Evolutionary conservation across 2,329 filamentous ascomycete species (phyloP).

Genomic region (Cadophora luteo-olivacea): DNA sequence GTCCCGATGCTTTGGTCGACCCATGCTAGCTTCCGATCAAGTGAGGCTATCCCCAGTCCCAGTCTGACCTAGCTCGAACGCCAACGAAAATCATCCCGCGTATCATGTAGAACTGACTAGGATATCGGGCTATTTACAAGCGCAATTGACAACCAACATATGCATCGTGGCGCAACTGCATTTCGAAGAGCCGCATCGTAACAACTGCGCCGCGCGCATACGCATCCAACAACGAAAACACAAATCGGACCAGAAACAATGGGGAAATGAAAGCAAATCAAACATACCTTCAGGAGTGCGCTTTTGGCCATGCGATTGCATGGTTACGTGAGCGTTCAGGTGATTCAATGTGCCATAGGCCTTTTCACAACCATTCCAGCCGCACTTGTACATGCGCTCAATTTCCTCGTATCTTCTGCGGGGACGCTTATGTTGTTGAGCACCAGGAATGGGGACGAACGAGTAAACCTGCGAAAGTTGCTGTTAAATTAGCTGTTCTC

Average conservation of each 20-base stretch:
- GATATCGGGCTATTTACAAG: conserved; percentile 30
- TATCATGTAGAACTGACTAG: conserved; percentile 24
- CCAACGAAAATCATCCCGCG: conserved; percentile 47
- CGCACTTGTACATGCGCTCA: conserved; percentile 99
- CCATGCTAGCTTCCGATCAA: conserved; percentile 51
- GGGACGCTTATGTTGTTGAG: conserved; percentile 96
- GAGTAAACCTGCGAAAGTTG: conserved; percentile 85
- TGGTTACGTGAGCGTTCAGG: conserved; percentile 96
- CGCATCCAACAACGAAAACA: neutral
- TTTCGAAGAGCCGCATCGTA: conserved; percentile 1
- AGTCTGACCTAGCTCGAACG: conserved; percentile 55
- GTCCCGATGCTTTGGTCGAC: conserved; percentile 44
- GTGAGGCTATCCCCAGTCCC: conserved; percentile 51
- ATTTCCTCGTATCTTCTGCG: conserved; percentile 96
- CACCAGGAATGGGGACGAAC: conserved; percentile 95
- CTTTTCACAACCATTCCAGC: conserved; percentile 98
- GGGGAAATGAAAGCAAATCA: conserved; percentile 5
- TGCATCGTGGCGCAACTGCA: conserved; percentile 14
- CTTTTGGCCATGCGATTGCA: conserved; percentile 96
- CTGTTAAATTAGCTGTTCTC: conserved; percentile 38
- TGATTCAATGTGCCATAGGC: conserved; percentile 98
- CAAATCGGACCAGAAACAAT: conserved; percentile 15
- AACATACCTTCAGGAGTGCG: conserved; percentile 93
- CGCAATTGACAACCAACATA: conserved; percentile 27
- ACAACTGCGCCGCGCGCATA: neutral